A percentile compares a stretch with the other conserved stretches of the same genome.
These are phyloP conservation scores for Monilinia laxa DNA, from an alignment of 2,329 filamentous ascomycete species.

Conservation along the genomic window DNA sequence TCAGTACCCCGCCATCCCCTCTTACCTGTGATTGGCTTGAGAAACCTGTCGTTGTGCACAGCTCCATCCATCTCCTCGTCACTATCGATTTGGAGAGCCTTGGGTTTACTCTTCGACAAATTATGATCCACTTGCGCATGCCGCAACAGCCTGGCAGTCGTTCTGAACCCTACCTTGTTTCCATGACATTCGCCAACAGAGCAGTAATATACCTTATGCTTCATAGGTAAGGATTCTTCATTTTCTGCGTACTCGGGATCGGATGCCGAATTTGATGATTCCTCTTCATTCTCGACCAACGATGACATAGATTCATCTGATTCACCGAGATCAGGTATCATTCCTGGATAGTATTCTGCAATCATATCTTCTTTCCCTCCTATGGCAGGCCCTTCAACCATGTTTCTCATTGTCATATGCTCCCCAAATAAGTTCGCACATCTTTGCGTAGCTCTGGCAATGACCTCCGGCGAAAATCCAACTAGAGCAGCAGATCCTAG, in stretches of 20 bases:
- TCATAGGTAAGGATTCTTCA: neutral
- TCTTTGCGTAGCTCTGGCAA: constrained; percentile 69
- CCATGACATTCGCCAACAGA: constrained; percentile 43
- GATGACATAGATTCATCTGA: neutral
- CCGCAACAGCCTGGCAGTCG: constrained; percentile 42
- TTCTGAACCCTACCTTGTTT: constrained; percentile 42
- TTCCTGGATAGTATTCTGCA: constrained; percentile 34
- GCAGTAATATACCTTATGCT: constrained; percentile 39
- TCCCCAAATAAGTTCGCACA: constrained; percentile 76
- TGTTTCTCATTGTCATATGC: constrained; percentile 55
- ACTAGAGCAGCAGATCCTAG: constrained; percentile 73
- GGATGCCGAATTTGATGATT: neutral
- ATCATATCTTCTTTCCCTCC: constrained; percentile 24
- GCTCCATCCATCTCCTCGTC: constrained; percentile 55
- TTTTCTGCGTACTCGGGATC: neutral
- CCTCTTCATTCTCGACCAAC: constrained; percentile 7
- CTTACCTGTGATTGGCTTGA: constrained; percentile 50
- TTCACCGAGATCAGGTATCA: constrained; percentile 29
- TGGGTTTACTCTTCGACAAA: constrained; percentile 50
- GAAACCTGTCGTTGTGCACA: constrained; percentile 67
- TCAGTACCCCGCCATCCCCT: constrained; percentile 25
- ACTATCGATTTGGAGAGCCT: constrained; percentile 45
- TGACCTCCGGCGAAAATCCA: constrained; percentile 63
- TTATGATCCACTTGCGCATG: constrained; percentile 50
- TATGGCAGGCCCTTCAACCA: constrained; percentile 29